Base-by-base conservation (phyloP, 768 basidiomycete species). In the Auricularia cornea region DNA sequence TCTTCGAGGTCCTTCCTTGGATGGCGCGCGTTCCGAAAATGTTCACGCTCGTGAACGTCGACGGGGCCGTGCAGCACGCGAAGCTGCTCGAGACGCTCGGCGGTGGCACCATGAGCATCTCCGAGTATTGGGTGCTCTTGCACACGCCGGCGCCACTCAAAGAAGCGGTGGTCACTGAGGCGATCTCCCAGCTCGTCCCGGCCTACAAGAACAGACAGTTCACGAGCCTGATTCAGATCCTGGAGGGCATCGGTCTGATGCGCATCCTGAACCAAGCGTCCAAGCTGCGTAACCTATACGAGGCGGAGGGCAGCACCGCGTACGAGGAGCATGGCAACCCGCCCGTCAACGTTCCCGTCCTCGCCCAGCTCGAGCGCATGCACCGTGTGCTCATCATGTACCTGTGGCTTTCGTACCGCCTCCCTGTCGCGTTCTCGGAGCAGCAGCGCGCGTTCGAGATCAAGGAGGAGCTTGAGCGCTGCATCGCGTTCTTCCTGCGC, bases 321-420 rank as follows among this genome's bases (percentile, higher is more conserved):
- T 14, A 14, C 35, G 35, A 38, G 35, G 16, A 38, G 35, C 35
- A 38, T 38, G 35, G 35, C 35, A 16, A 31, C 29, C 33, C 63
- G 16, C 54, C 66, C 14, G 60, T 60, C 32, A n/a, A 52, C 12
- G 56, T 62, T 44, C 38, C 67, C 44, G 66, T 63, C 23, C 68
- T 70, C 67, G 31, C 26, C 41, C 60, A 59, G 18, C 73, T 98
- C 56, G 95, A 98, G 73, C 78, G 81, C 4, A 74, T 92, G 64
- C 94, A 99, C 75, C 89, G 88, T 68, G 75, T 84, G 32, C 69
- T 92, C 31, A 85, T 88, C 16, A 68, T 89, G 26, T 98, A 98
- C 74, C 77, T 93, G 59, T 99, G 96, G 96, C 78, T 94, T 66
- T 79, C 80, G 23, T 86, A 84, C 72, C 86, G 94, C 41, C 79